Base-by-base conservation (phyloP, 2,329 filamentous ascomycete species). In the Tolypocladium inflatum region DNA sequence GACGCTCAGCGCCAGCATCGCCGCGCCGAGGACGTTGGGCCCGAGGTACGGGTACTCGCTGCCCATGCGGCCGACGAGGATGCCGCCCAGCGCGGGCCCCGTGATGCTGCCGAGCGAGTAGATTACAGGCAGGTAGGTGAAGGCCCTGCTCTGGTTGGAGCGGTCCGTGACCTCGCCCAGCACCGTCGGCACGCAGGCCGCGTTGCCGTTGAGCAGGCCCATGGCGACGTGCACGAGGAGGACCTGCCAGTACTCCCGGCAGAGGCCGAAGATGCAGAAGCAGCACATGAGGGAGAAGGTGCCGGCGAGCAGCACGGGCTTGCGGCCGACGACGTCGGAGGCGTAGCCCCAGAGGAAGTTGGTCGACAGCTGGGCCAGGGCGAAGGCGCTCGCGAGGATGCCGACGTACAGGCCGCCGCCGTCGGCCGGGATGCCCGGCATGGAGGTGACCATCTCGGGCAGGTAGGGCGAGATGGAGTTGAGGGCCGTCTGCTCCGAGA, bases 391-490 rank as follows among this genome's bases (percentile, higher is more conserved):
- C 1, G 93, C 94, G 54, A 97, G 87, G 53, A 91, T 79, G 17
- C 94, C 94, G 0, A 97, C 91, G 69, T 96, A 97, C 48, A 97
- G 70, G 1, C 93, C 94, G 38, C 88, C 87, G 65, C 91, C 78
- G 7, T 78, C 79, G 2, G 80, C 74, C 23, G 88, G 81, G 23
- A 97, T 87, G 61, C 90, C 90, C 1, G 90, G 89, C 70, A 97
- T 97, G 1, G 85, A 86, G 26, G 85, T 83, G 1, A 92, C 87
- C 93, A 99, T 97, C 65, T 91, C 84, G 0, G 94, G 94, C 2
- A 99, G 83, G 72, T 99, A 99, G 1, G 94, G 94, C 13, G 88
- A 89, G 67, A 99, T 97, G 26, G 91, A 96, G 73, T 99, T 99
- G 68, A 99, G 82, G 0, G 94, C 94, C 0, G 93, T 97, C 78